Percentiles rank a stretch among this genome's conserved stretches.
These are phyloP conservation scores for Lagenaria siceraria DNA, from an alignment of 306 rosid species.

Conservation along the genomic window DNA sequence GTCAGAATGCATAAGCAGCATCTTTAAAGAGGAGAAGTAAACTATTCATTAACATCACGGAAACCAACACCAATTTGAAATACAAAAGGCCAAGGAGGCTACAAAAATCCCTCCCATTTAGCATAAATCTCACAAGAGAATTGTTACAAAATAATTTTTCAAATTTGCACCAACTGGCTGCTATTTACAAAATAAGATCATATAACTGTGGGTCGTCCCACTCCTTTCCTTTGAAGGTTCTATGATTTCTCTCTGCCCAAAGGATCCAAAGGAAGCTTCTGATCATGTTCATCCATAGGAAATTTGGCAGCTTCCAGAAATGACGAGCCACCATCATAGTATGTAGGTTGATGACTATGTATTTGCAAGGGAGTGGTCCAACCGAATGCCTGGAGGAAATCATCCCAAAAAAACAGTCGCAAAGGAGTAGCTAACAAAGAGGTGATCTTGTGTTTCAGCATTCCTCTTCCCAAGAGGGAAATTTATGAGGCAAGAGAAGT, in stretches of 20 bases:
- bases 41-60: not conserved
- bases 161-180: not conserved
- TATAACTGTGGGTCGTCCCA: not conserved
- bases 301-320: not conserved
- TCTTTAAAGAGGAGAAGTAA: not conserved
- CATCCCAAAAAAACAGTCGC: not conserved
- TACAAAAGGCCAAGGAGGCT: not conserved
- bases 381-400: not conserved
- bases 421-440: not conserved
- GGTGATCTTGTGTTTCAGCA: not conserved
- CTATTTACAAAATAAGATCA: not conserved
- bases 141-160: not conserved
- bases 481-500: not conserved
- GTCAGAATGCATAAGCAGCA: not conserved
- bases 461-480: not conserved
- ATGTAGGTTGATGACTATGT: not conserved
- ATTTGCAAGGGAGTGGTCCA: not conserved
- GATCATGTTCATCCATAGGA: not conserved
- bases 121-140: not conserved
- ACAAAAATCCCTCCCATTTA: not conserved
- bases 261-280: not conserved
- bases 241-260: not conserved
- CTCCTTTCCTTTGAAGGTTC: not conserved
- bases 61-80: not conserved
- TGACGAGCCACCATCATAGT: not conserved